A percentile compares a stretch with the other conserved stretches of the same genome.
Conservation (phyloP, 208 protist species). For the Trypanosoma melophagium region DNA sequence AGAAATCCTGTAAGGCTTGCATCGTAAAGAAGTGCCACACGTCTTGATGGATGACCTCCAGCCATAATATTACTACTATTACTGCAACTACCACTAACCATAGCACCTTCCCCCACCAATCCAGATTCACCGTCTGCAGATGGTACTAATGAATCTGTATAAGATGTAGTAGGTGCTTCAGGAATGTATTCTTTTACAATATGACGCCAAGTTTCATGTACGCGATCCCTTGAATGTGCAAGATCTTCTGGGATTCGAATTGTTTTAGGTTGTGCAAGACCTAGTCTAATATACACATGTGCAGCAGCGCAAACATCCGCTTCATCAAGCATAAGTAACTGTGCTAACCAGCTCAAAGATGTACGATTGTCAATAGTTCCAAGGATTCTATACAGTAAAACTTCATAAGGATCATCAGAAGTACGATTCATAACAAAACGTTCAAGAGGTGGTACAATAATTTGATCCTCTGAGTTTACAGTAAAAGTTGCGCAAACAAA, state of each 20-base stretch:
- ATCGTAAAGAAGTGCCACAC: constrained; percentile 96
- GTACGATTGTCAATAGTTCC: constrained; percentile 95
- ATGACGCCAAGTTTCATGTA: constrained; percentile 64
- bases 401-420: constrained; percentile 93
- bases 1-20: constrained; percentile 95
- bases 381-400: constrained; percentile 95
- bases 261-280: constrained; percentile 74
- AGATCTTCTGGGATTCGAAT: constrained; percentile 39
- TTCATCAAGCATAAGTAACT: constrained; percentile 90
- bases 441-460: constrained; percentile 92
- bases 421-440: constrained; percentile 98
- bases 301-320: constrained; percentile 90
- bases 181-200: constrained; percentile 14
- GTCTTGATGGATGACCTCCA: constrained; percentile 56
- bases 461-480: constrained; percentile 83
- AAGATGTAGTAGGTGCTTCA: constrained; percentile 4
- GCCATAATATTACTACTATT: not conserved
- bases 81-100: not conserved
- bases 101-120: not conserved
- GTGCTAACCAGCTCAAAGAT: constrained; percentile 84
- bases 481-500: constrained; percentile 89
- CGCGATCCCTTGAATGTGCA: constrained; percentile 16
- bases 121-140: not conserved
- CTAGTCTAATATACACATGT: constrained; percentile 89
- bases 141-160: not conserved